Base-by-base conservation (phyloP, 306 rosid genomes). In the Prunus armeniaca region DNA sequence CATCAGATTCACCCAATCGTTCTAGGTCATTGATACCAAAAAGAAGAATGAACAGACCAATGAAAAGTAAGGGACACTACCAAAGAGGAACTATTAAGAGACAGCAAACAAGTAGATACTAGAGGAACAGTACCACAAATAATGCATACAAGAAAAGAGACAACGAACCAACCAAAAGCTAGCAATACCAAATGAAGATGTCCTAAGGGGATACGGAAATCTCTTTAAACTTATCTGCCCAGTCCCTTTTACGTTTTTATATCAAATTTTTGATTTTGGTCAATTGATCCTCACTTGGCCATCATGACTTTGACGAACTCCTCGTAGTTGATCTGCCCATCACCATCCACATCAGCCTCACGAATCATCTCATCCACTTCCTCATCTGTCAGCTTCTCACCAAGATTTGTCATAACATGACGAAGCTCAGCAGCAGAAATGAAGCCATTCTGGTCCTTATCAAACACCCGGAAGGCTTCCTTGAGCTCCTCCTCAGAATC, bases 391-490 rank as follows among this genome's bases (percentile, higher is more conserved):
- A 91, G 89, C 88, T 91, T 91, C 89, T 91, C 97, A 0, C 97
- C 97, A 0, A 91, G 93, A 70, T 91, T 91, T 49, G 93, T 89
- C 97, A 91, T 89, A 15, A 91, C 97, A 22, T 89, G 97, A 73
- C 97, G 93, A 46, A 91, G 92, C 87, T 91, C 97, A 43, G 97
- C 97, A 3, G 97, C 97, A 43, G 97, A 89, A 81, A 91, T 91
- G 92, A 91, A 91, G 46, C 97, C 97, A 69, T 91, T 87, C 80
- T 91, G 97, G 68, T 91, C 97, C 91, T 87, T 91, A 84, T 91
- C 97, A 0, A 91, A 91, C 77, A 91, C 93, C 3, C 92, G 89
- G 87, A 91, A 91, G 5, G 97, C 97, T 73, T 89, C 93, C 90
- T 89, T 91, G 65, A 91, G 92, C 83, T 91, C 97, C 82, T 91